Conservation (phyloP, 1,284 basidiomycete species). For the Trametes polyzona region DNA sequence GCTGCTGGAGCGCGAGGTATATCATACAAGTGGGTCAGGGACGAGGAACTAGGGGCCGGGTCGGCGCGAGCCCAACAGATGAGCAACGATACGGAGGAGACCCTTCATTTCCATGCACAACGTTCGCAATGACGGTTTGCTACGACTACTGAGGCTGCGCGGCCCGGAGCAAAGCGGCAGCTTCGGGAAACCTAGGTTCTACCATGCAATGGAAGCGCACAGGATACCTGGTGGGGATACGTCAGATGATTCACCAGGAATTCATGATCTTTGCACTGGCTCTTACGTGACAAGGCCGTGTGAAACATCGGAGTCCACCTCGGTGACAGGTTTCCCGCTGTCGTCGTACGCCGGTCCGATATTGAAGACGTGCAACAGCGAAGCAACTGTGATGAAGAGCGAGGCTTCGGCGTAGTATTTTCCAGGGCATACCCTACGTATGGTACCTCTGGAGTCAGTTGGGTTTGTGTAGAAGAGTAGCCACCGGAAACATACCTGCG, state of each 20-base stretch:
- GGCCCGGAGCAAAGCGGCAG: conserved; percentile 3
- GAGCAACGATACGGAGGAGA: no score
- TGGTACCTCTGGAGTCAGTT: no score
- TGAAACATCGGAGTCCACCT: conserved; percentile 1
- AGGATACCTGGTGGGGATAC: conserved; percentile 11
- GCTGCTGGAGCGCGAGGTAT: no score
- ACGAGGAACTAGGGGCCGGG: no score
- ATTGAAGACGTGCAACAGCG: conserved; percentile 16
- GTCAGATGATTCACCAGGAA: no score
- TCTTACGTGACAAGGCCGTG: conserved; percentile 22
- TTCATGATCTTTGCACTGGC: no score
- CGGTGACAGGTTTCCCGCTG: conserved; percentile 8
- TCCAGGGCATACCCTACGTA: conserved; percentile 15
- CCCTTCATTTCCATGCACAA: no score
- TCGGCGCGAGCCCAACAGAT: no score
- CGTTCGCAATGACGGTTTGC: not conserved
- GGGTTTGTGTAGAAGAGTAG: no score
- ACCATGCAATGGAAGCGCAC: conserved; percentile 1
- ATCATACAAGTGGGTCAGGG: no score
- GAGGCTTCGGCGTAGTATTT: conserved; percentile 12
- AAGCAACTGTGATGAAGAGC: conserved; percentile 18
- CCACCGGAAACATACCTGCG: conserved; percentile 30
- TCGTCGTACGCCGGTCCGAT: conserved; percentile 10
- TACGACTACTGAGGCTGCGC: no score
- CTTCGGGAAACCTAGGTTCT: conserved; percentile 1